Conservation (phyloP, 805 yeast genomes). For the Metschnikowia amazonensis region DNA sequence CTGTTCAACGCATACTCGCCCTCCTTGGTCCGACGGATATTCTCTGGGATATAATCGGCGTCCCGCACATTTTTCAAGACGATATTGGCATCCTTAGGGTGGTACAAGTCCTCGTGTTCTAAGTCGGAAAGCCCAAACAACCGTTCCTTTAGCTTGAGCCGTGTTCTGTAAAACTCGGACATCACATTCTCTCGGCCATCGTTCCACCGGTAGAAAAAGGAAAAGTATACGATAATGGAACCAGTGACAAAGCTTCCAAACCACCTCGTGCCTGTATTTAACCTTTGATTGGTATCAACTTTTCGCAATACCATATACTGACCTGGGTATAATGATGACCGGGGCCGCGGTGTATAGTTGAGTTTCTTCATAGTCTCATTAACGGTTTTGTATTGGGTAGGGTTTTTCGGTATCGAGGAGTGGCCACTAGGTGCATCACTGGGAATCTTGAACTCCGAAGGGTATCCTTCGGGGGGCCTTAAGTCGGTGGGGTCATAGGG, state of each 20-base stretch:
- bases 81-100: slow-evolving; percentile 39
- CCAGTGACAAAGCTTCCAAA: slow-evolving; percentile 50
- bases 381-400: slow-evolving; percentile 63
- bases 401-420: slow-evolving; percentile 57
- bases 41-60: slow-evolving; percentile 40
- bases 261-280: slow-evolving; percentile 58
- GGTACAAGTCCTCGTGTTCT: slow-evolving; percentile 61
- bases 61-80: slow-evolving; percentile 43
- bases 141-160: slow-evolving; percentile 52
- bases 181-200: slow-evolving; percentile 77
- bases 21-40: slow-evolving; percentile 42
- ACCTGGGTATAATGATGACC: slow-evolving; percentile 71
- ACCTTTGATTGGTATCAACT: slow-evolving; percentile 48
- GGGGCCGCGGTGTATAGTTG: slow-evolving; percentile 76
- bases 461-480: slow-evolving; percentile 82
- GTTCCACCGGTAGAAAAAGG: slow-evolving; percentile 80
- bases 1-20: slow-evolving; percentile 52
- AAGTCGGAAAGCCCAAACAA: slow-evolving; percentile 54
- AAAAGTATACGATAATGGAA: slow-evolving; percentile 51
- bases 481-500: slow-evolving; percentile 77
- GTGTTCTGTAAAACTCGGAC: slow-evolving; percentile 60
- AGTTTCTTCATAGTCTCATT: slow-evolving; percentile 70
- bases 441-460: slow-evolving; percentile 73
- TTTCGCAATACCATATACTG: slow-evolving; percentile 68
- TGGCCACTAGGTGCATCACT: slow-evolving; percentile 54